Conservation (phyloP, 768 basidiomycete genomes). For the Tylopilus balloui region DNA sequence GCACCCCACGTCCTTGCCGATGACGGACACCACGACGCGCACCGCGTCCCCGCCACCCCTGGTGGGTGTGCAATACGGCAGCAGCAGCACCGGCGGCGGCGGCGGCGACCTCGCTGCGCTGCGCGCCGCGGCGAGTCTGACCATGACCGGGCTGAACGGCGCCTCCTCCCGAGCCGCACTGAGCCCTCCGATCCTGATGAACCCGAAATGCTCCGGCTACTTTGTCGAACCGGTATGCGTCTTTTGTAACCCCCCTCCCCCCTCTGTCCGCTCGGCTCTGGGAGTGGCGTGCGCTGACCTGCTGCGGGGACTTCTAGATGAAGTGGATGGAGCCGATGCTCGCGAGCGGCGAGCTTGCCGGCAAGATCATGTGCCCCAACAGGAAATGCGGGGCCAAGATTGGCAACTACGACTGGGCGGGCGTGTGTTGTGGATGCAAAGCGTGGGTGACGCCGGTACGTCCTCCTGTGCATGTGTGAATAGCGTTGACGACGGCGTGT, state of each 20-base stretch:
- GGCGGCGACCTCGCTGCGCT: constrained; percentile 48
- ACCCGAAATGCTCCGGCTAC: constrained; percentile 91
- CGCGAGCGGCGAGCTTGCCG: constrained; percentile 68
- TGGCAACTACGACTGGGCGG: constrained; percentile 97
- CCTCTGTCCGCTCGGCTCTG: background rate
- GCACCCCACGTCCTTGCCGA: background rate
- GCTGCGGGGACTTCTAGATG: too few species aligned
- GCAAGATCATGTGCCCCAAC: constrained; percentile 92
- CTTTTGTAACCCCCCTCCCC: background rate
- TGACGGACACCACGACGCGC: constrained; percentile 1
- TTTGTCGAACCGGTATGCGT: constrained; percentile 82
- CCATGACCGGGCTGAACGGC: constrained; percentile 27
- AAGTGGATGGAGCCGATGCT: constrained; percentile 93
- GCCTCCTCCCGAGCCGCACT: constrained; percentile 12
- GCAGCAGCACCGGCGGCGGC: constrained; percentile 13
- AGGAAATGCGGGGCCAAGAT: constrained; percentile 86
- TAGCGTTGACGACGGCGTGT: background rate
- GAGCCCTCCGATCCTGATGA: constrained; percentile 66
- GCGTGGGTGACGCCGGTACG: constrained; percentile 86
- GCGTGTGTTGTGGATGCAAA: constrained; percentile 85
- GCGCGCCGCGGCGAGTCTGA: constrained; percentile 27
- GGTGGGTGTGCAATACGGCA: constrained; percentile 3
- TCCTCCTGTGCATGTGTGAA: too few species aligned
- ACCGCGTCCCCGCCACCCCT: constrained; percentile 4
- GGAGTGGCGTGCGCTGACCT: too few species aligned